Evolutionary conservation across 306 rosid genomes (phyloP), one percentile per base, ranked within the genome.

Genomic region (Cucurbita pepo): DNA sequence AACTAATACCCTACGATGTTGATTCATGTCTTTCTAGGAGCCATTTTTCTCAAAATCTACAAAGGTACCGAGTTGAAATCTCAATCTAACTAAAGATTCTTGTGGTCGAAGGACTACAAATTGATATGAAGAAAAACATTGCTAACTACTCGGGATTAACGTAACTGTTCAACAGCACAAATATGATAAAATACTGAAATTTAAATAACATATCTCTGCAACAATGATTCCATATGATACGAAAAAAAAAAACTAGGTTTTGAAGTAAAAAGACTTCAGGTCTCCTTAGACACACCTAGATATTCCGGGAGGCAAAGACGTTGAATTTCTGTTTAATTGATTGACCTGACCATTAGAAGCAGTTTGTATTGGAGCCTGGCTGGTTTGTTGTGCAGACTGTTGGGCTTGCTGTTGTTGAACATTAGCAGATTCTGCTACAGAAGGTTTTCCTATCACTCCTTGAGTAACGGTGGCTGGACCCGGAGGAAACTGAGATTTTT

Each of bases 261-360:
- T 78, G 79, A 82, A 81, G 55, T 5, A 67, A 13, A 44, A 25
- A 45, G 4, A 25, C 55, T 69, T 84, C 86, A 85, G 83, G 85
- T 81, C 92, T 85, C 96, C 83, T 88, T 83, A 69, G 22, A 94
- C 96, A 87, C 82, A 94, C 99, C 99, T 94, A 91, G 97, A 94
- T 85, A 86, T 74, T 88, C 97, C 99, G 84, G 78, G 97, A 69
- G 99, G 99, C 89, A 94, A 87, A 74, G 96, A 89, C 62, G 78
- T 82, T 15, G 94, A 82, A 53, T 82, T 76, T 85, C 72, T 87
- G 87, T 81, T 91, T 15, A 83, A 71, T 85, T 88, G 99, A 87
- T 81, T 88, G 79, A 90, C 86, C 79, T 85, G 87, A 76, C 95
- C 91, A 77, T 81, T 91, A 67, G 91, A 78, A 77, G 54, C 55